Base-by-base conservation (phyloP, 805 yeast genomes). In the Metschnikowia drakensbergensis region DNA sequence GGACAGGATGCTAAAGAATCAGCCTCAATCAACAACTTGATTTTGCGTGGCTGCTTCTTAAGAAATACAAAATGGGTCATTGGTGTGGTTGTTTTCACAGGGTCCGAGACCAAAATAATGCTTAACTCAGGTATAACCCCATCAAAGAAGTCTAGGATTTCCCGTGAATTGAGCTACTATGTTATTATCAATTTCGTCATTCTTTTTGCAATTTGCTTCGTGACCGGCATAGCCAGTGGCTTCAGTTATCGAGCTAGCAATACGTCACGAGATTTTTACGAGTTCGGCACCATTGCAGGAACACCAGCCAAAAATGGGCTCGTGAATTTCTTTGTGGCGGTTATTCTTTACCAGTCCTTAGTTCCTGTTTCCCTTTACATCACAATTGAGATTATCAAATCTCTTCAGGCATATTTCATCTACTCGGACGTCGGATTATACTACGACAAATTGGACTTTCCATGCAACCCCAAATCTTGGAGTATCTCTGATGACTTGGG, bases 61-160 rank as follows among this genome's bases (percentile, higher is more conserved):
- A 77, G 94, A 68, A 87, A 87, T 60, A 86, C 94, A 1, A 84
- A 83, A 64, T 87, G 94, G 94, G 89, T 80, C 25, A 75, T 86
- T 62, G 94, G 94, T 48, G 59, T 86, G 27, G 94, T 86, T 13
- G 71, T 80, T 3, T 86, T 83, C 66, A 86, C 94, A 3, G 95
- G 95, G 60, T 75, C 74, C 40, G 94, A 87, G 54, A 79, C 95
- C 3, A 87, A 87, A 59, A 86, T 86, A 60, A 86, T 86, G 89
- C 68, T 86, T 52, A 87, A 87, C 64, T 76, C 92, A 2, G 94
- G 94, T 62, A 71, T 77, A 17, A 87, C 94, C 1, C 94, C 94
- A 40, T 77, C 91, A 4, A 87, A 87, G 58, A 80, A 76, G 55
- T 85, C 92, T 0, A 77, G 88, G 63, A 84, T 87, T 10, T 76